Percentiles rank a stretch among this genome's conserved stretches.
phyloP scores from a whole-genome alignment of 2,329 filamentous ascomycete genomes.

The Hymenoscyphus albidus region DNA sequence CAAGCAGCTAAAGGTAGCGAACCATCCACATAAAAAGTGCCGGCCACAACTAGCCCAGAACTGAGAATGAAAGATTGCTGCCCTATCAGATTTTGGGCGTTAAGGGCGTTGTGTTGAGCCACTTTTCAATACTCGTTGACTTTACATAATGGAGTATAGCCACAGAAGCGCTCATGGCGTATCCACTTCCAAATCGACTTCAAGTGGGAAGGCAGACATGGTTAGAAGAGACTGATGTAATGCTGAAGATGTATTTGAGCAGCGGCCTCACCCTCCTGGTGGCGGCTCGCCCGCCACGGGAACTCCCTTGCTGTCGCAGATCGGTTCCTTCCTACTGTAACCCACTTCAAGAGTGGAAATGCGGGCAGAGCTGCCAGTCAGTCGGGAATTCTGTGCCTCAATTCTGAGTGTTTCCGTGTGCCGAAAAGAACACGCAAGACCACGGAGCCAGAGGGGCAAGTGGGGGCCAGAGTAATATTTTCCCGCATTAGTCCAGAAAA shows the following conservation, averaged over 20 bases:
- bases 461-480: not conserved
- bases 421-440: not conserved
- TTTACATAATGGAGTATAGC: not conserved
- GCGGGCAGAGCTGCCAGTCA: not conserved
- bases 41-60: not conserved
- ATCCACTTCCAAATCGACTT: not conserved
- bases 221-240: not conserved
- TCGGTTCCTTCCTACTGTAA: not conserved
- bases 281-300: not conserved
- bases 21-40: too few species aligned
- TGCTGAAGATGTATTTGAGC: not conserved
- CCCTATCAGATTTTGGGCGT: not conserved
- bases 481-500: not conserved
- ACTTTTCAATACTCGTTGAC: not conserved
- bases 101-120: not conserved
- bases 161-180: not conserved
- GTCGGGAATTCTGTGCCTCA: not conserved
- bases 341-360: not conserved
- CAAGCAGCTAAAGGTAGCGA: not conserved
- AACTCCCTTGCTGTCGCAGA: not conserved
- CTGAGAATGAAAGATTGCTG: not conserved
- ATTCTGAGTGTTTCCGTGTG: not conserved
- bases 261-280: not conserved
- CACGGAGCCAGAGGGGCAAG: too few species aligned
- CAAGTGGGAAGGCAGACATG: not conserved